Base-by-base conservation (phyloP, 2,329 filamentous ascomycete species). In the Davidsoniella australis region DNA sequence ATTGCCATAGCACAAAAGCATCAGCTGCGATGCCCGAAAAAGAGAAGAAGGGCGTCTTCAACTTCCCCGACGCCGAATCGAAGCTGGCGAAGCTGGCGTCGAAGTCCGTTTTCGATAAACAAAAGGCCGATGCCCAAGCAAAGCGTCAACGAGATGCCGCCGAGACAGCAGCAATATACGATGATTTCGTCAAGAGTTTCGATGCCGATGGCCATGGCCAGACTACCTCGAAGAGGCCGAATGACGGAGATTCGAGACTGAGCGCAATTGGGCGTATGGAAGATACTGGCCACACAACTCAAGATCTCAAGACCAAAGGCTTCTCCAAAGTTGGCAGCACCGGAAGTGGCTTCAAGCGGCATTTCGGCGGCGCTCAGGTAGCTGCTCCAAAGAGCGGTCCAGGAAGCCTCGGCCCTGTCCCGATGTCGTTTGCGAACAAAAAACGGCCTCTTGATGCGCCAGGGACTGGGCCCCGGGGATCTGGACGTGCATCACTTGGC, bases 101-200 rank as follows among this genome's bases (percentile, higher is more conserved):
- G 64, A 85, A 91, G 61, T 93, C 86, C 17, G 73, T 82, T 23
- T 94, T 93, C 62, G 88, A 94, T 66, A 80, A 81, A 57, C 84
- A 93, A 62, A 86, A 84, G 63, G 85, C 85, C 53, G 86, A 94
- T 62, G 85, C 84, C 50, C 86, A 94, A 68, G 86, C 85, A 20
- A 94, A 94, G 66, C 80, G 84, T 52, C 73, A 76, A 57, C 76
- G 85, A 56, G 88, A 94, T 63, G 82, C 82, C 58, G 85, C 82
- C 56, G 88, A 94, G 65, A 93, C 85, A 5, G 85, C 83, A 18
- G 86, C 85, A 20, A 85, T 87, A 1, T 84, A 88, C 62, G 78
- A 86, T 57, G 85, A 89, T 56, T 94, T 94, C 56, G 77, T 91
- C 50, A 89, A 89, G 64, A 86, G 74, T 49, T 84, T 85, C 57